phyloP scores from a whole-genome alignment of 192 early-diverging fungal genomes.

The Cetraspora pellucida region DNA sequence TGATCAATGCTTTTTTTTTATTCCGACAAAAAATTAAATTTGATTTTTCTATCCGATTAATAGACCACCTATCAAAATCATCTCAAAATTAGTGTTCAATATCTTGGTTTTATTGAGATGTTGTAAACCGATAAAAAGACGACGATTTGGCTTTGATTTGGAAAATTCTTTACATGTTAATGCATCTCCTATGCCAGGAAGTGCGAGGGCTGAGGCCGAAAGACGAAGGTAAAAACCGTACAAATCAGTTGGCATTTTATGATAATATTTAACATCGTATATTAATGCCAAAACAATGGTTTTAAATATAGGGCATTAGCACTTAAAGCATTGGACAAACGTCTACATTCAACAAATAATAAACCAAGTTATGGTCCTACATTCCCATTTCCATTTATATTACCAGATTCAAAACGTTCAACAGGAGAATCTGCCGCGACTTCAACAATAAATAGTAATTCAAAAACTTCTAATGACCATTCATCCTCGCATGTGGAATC shows the following conservation, averaged over 20 bases:
- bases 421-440: too few species aligned
- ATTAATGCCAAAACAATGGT: too few species aligned
- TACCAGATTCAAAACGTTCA: not conserved
- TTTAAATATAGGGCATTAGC: conserved; percentile 57
- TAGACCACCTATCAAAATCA: conserved; percentile 64
- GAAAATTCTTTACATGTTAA: conserved; percentile 43
- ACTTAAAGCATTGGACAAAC: conserved; percentile 65
- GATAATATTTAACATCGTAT: not conserved
- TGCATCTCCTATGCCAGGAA: conserved; percentile 49
- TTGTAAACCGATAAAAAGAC: conserved; percentile 53
- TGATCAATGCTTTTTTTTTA: not conserved
- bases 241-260: not conserved
- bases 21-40: not conserved
- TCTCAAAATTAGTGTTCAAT: conserved; percentile 65
- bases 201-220: conserved; percentile 65
- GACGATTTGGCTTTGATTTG: conserved; percentile 44
- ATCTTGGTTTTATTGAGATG: conserved; percentile 57
- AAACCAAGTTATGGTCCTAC: conserved; percentile 23
- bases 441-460: too few species aligned
- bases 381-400: not conserved
- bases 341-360: conserved; percentile 42
- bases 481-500: not conserved
- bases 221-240: conserved; percentile 56
- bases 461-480: not conserved
- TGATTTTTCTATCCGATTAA: conserved; percentile 1